These are phyloP conservation scores for Dendrobium nobile DNA, from an alignment of 106 monocot species.

Conservation along the genomic window DNA sequence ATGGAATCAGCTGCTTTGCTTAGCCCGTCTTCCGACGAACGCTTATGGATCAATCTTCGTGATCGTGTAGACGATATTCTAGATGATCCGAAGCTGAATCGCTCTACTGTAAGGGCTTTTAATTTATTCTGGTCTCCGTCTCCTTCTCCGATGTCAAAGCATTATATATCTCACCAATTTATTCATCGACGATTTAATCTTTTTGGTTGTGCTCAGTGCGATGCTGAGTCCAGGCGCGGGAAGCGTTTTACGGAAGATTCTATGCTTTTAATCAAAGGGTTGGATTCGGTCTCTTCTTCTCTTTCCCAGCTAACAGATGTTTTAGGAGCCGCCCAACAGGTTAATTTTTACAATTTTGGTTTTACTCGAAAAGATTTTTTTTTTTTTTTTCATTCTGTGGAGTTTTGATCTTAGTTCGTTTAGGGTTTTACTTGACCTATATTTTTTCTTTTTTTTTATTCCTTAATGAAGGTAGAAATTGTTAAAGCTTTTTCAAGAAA, in stretches of 20 bases:
- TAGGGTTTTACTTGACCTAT: neutral
- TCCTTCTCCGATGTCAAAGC: neutral
- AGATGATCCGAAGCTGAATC: slow-evolving; percentile 34
- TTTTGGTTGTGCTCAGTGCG: slow-evolving; percentile 16
- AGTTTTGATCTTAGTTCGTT: neutral
- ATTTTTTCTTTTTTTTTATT: too few species aligned
- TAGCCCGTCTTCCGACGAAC: slow-evolving; percentile 54
- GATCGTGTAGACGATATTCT: slow-evolving; percentile 56
- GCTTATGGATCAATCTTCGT: slow-evolving; percentile 58
- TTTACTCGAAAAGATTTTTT: too few species aligned
- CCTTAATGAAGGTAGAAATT: neutral
- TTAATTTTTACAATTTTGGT: neutral
- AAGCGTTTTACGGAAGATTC: slow-evolving; percentile 70
- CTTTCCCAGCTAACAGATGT: slow-evolving; percentile 64
- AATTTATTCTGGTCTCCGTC: neutral
- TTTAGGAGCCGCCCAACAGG: slow-evolving; percentile 57
- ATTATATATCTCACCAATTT: neutral
- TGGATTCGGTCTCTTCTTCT: slow-evolving; percentile 82
- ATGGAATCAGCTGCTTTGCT: slow-evolving; percentile 33
- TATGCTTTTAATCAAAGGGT: slow-evolving; percentile 64
- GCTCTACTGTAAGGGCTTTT: neutral
- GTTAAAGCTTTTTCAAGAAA: neutral
- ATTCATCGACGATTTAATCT: neutral
- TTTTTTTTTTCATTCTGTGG: too few species aligned
- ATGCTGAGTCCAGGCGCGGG: slow-evolving; percentile 30